phyloP scores from a whole-genome alignment of 768 basidiomycete species.

The Sutorius australiensis region DNA sequence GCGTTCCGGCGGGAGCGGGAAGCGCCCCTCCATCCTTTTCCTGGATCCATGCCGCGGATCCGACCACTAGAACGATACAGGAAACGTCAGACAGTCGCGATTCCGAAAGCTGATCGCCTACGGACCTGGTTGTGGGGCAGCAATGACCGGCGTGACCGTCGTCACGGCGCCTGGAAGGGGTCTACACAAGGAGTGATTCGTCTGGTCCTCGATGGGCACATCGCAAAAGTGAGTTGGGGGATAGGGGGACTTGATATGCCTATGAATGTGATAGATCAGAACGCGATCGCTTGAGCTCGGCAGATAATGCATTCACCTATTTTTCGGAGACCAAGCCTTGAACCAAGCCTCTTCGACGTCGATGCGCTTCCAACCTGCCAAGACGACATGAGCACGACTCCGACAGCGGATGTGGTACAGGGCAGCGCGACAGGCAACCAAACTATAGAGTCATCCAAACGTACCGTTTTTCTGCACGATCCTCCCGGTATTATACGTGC shows the following conservation, averaged over 20 bases:
- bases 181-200: constrained; percentile 38
- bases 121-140: constrained; percentile 33
- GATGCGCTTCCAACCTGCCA: constrained; percentile 46
- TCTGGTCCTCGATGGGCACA: constrained; percentile 37
- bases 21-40: constrained; percentile 9
- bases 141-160: constrained; percentile 20
- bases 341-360: constrained; percentile 45
- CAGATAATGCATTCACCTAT: constrained; percentile 18
- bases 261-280: constrained; percentile 11
- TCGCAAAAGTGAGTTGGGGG: constrained; percentile 38
- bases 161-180: constrained; percentile 38
- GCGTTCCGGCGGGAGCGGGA: not conserved
- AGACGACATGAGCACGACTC: not conserved
- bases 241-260: constrained; percentile 38
- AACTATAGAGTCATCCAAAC: constrained; percentile 6
- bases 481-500: constrained; percentile 35
- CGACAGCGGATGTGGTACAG: not conserved
- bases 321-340: constrained; percentile 22
- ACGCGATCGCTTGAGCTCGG: not conserved
- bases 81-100: constrained; percentile 5
- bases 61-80: constrained; percentile 22
- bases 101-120: not conserved
- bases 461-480: constrained; percentile 44
- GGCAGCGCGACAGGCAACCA: not conserved
- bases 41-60: constrained; percentile 25